Evolutionary conservation across 441 rosid species (phyloP).

Genomic region (Syzygium malaccense): DNA sequence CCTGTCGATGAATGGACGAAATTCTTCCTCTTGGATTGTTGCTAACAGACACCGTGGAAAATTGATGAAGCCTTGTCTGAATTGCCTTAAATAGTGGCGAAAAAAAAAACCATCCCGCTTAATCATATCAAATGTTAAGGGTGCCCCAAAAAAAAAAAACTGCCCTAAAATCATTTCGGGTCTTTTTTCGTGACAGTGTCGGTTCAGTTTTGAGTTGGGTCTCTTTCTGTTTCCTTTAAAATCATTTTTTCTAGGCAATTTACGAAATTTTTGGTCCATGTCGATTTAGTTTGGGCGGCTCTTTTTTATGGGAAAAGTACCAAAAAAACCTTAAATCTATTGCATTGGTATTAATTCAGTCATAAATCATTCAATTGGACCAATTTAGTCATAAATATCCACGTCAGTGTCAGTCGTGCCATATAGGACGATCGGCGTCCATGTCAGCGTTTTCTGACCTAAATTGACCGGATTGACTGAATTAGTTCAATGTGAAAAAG

Average conservation of each 20-base stretch:
- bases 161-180: too few relatives aligned
- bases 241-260: neutral
- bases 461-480: too few relatives aligned
- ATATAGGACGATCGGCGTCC: too few relatives aligned
- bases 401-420: too few relatives aligned
- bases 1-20: neutral
- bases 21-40: neutral
- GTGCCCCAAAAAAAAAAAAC: neutral
- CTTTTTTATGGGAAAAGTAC: neutral
- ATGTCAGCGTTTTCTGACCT: too few relatives aligned
- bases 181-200: neutral
- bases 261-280: neutral
- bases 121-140: neutral
- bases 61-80: neutral
- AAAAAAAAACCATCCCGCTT: neutral
- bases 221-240: neutral
- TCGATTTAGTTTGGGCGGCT: neutral
- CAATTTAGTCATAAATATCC: too few relatives aligned
- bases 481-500: too few relatives aligned
- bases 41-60: neutral
- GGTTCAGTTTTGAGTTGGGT: neutral
- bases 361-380: too few relatives aligned
- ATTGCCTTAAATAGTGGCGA: neutral
- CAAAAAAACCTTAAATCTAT: too few relatives aligned
- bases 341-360: too few relatives aligned